Base-by-base conservation (phyloP, 176 grass and related monocot species). In the Eleusine indica region DNA sequence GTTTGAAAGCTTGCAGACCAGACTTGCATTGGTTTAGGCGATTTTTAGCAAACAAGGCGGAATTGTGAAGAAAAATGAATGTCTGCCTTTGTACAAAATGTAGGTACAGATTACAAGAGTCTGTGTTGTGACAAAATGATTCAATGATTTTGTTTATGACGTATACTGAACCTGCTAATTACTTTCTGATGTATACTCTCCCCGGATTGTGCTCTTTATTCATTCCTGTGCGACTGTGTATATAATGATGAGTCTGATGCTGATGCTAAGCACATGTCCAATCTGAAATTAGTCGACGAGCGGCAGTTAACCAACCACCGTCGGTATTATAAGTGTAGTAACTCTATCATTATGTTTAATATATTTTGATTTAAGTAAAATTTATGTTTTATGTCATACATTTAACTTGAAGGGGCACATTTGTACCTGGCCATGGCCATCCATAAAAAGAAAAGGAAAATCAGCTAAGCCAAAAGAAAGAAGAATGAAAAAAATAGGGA, bases 101-200 rank as follows among this genome's bases (percentile, higher is more conserved):
- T 66, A 68, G 39, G 12, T 46, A 28, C 5, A 82, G 78, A 81
- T 37, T 32, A 66, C 47, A 70, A 63, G 0, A 75, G 78, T 76
- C 67, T 52, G 39, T 9, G 30, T 29, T 35, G 32, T 35, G 32
- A 66, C 80, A 16, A 14, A 62, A 3, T 52, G 25, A 25, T 66
- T 54, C 14, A 28, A 25, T 53, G 28, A 9, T 42, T 28, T 18
- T 53, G 12, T 28, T 53, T 1, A 13, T 18, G 25, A 22, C 47
- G 78, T 43, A 2, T 28, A 9, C 57, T 61, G 3, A n/a, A 10
- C 49, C 51, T 17, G 56, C n/a, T 9, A 58, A n/a, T n/a, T 7
- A 2, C 7, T 58, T 58, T 58, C 56, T 58, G 56, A n/a, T 58
- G 18, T 4, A 62, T 22, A 22, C 8, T 21, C 54, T 57, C 71